Conservation (phyloP, 1,139 yeast species). For the Spathaspora sp. region DNA sequence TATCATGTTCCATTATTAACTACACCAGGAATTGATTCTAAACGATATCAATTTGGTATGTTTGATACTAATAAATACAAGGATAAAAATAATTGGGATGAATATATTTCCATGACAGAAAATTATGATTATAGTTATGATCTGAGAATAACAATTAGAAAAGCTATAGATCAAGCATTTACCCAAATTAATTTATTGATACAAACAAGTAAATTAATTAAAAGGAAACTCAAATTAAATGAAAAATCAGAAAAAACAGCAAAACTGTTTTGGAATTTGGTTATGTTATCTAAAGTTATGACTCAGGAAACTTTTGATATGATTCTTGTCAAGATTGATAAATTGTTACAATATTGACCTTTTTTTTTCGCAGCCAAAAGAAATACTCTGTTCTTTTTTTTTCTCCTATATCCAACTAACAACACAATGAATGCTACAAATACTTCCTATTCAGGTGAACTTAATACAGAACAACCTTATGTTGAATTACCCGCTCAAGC, state of each 20-base stretch:
- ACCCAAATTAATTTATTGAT: conserved; percentile 8
- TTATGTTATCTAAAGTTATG: conserved; percentile 13
- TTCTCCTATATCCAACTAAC: neutral
- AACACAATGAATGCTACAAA: neutral
- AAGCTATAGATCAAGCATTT: conserved; percentile 11
- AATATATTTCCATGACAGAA: conserved; percentile 20
- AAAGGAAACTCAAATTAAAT: conserved; percentile 4
- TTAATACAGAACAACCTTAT: neutral
- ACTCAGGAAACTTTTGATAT: conserved; percentile 8
- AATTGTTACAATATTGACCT: conserved; percentile 4
- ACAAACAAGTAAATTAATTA: conserved; percentile 6
- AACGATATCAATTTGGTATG: conserved; percentile 16
- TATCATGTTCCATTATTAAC: conserved; percentile 33
- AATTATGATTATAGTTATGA: conserved; percentile 17
- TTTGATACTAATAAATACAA: conserved; percentile 7
- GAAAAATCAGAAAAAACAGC: neutral
- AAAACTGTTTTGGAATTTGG: conserved; percentile 12
- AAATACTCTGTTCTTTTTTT: neutral
- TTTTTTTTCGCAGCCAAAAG: conserved; percentile 1
- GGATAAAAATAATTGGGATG: conserved; percentile 19
- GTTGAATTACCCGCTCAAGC: conserved; percentile 44
- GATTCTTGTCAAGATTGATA: conserved; percentile 11
- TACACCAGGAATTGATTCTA: conserved; percentile 30
- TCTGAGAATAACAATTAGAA: conserved; percentile 10
- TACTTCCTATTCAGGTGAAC: neutral